Evolutionary conservation across 73 alveolate genomes (phyloP).

Genomic region (Paramecium sonneborni): DNA sequence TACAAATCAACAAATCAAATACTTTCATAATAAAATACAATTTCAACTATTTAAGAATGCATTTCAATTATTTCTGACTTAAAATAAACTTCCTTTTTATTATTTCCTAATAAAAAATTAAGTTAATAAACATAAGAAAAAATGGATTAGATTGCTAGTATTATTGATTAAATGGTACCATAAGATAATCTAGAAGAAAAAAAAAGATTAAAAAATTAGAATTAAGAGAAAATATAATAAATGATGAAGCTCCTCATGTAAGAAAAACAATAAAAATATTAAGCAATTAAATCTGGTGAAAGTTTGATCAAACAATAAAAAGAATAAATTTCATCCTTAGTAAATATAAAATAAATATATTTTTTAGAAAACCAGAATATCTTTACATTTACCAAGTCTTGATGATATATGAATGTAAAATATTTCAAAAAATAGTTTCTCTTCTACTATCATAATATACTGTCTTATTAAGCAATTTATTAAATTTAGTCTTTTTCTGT

Average conservation of each 20-base stretch:
- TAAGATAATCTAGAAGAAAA: neutral
- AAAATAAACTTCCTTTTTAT: neutral
- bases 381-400: neutral
- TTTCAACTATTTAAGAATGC: neutral
- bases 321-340: neutral
- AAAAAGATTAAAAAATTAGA: neutral
- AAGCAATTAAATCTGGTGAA: conserved; percentile 13
- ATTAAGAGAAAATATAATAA: neutral
- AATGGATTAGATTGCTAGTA: neutral
- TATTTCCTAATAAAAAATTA: neutral
- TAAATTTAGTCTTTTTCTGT: neutral
- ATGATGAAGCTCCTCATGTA: neutral
- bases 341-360: neutral
- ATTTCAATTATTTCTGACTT: neutral
- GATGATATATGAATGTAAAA: neutral
- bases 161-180: neutral
- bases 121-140: neutral
- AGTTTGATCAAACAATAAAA: neutral
- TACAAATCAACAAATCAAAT: neutral
- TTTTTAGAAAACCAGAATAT: neutral
- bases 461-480: neutral
- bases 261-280: neutral
- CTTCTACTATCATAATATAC: neutral
- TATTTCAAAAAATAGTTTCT: conserved; percentile 6
- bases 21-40: neutral